Evolutionary conservation across 1,139 yeast species (phyloP).

Genomic region (Starmera stellimalicola): DNA sequence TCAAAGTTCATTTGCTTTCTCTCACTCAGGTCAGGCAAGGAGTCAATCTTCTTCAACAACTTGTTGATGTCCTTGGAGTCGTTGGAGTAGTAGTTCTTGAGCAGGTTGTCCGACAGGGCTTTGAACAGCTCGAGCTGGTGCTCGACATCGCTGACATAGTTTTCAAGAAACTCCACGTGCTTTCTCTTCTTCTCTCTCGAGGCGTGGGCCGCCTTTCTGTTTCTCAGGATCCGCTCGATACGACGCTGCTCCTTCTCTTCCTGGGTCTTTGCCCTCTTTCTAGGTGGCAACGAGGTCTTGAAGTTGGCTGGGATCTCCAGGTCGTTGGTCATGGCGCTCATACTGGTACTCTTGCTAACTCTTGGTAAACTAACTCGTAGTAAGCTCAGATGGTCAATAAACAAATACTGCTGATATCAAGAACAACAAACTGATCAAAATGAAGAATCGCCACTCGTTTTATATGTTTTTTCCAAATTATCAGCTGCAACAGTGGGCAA

Average conservation of each 20-base stretch:
- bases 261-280: slow-evolving; percentile 92
- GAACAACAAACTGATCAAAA: too few species aligned
- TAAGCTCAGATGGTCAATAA: too few species aligned
- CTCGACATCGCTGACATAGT: slow-evolving; percentile 44
- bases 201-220: slow-evolving; percentile 96
- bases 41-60: slow-evolving; percentile 6
- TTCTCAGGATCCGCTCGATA: slow-evolving; percentile 83
- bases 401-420: too few species aligned
- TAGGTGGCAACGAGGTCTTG: slow-evolving; percentile 64
- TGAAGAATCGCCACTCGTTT: too few species aligned
- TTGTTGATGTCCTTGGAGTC: slow-evolving; percentile 11
- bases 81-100: slow-evolving; percentile 12
- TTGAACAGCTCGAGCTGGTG: slow-evolving; percentile 15
- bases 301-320: slow-evolving; percentile 24
- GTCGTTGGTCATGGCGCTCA: slow-evolving; percentile 11
- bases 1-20: slow-evolving; percentile 13
- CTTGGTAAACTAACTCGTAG: too few species aligned
- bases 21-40: slow-evolving; percentile 15
- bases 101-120: slow-evolving; percentile 9
- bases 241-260: slow-evolving; percentile 97
- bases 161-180: slow-evolving; percentile 81
- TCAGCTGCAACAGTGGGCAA: too few species aligned
- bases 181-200: slow-evolving; percentile 93
- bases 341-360: too few species aligned
- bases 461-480: too few species aligned